Conservation (phyloP, 306 rosid species). For the Corylus americana region DNA sequence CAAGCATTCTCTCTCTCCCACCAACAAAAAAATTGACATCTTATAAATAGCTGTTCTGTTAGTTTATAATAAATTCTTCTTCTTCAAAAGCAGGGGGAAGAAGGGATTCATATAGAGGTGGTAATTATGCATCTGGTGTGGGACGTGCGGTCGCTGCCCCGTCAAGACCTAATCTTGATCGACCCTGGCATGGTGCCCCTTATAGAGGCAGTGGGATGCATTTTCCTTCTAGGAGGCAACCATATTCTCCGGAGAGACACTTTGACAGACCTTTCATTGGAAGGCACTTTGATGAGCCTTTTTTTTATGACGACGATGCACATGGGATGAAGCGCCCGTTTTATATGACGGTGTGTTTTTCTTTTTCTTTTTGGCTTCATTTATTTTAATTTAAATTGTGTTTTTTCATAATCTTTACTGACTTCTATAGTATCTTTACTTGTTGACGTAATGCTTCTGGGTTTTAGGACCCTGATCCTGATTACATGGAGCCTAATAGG, state of each 20-base stretch:
- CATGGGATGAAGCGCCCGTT: slow-evolving; percentile 70
- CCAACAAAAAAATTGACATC: not conserved
- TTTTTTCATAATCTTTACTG: slow-evolving; percentile 7
- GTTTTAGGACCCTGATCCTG: slow-evolving; percentile 68
- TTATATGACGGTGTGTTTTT: slow-evolving; percentile 60
- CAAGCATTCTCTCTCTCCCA: not conserved
- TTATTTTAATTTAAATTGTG: not conserved
- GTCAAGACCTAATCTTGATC: slow-evolving; percentile 50
- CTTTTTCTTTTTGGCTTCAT: not conserved
- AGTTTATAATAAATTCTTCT: slow-evolving; percentile 3
- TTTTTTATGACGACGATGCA: slow-evolving; percentile 41
- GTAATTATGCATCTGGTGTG: slow-evolving; percentile 40
- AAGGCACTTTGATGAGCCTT: slow-evolving; percentile 59
- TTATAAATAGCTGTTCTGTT: not conserved
- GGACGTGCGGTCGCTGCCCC: slow-evolving; percentile 49
- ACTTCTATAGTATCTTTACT: slow-evolving; percentile 10
- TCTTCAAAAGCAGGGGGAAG: slow-evolving; percentile 52
- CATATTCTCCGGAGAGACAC: slow-evolving; percentile 54
- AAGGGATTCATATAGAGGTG: slow-evolving; percentile 46
- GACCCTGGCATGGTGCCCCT: slow-evolving; percentile 54
- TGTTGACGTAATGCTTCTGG: slow-evolving; percentile 16
- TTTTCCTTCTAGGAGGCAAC: slow-evolving; percentile 51
- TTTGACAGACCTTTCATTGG: slow-evolving; percentile 49
- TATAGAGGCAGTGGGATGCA: slow-evolving; percentile 53
- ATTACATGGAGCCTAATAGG: slow-evolving; percentile 58